Base-by-base conservation (phyloP, 495 filamentous ascomycete species). In the Penicillium soppii region DNA sequence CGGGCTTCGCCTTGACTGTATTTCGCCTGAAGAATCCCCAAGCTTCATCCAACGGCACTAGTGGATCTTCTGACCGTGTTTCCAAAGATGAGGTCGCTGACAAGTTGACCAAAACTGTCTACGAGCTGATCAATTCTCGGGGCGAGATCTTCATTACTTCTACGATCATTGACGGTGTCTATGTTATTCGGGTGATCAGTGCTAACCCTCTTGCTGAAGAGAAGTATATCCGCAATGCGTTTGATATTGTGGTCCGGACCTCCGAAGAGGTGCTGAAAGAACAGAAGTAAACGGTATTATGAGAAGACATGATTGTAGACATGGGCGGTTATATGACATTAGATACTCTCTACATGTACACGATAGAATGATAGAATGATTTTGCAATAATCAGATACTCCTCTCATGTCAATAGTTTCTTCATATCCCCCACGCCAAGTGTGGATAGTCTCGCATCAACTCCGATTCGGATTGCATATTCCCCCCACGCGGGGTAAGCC, bases 141-240 rank as follows among this genome's bases (percentile, higher is more conserved):
- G 89, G 90, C 1, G 82, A 90, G 69, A 86, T 96, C 35, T 97
- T 90, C 70, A 74, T 97, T 17, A 96, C 94, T 1, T 85, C 85
- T 49, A 87, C 82, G 1, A 78, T 90, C 13, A 74, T 95, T 20
- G 82, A 82, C n/a, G 89, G 86, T 3, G 68, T 84, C 2, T 91
- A 91, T 71, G 83, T 84, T 2, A 95, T 98, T 49, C 78, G 94
- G 0, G 81, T 97, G 21, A 83, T 95, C 8, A 87, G 86, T 46
- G 83, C 83, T 16, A 89, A 85, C 44, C 75, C 76, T 36, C 73
- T 76, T 15, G 81, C 88, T 0, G 82, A 91, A 70, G 85, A 88
- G 69, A 81, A 83, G 58, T 85, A 88, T 67, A 67, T 96, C 7
- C 70, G 76, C 44, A 77, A 78, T 53, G 87, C 90, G 4, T 96